A percentile compares a stretch with the other conserved stretches of the same genome.
phyloP scores from a whole-genome alignment of 371 early-diverging fungal genomes.

The Lichtheimia ramosa region DNA sequence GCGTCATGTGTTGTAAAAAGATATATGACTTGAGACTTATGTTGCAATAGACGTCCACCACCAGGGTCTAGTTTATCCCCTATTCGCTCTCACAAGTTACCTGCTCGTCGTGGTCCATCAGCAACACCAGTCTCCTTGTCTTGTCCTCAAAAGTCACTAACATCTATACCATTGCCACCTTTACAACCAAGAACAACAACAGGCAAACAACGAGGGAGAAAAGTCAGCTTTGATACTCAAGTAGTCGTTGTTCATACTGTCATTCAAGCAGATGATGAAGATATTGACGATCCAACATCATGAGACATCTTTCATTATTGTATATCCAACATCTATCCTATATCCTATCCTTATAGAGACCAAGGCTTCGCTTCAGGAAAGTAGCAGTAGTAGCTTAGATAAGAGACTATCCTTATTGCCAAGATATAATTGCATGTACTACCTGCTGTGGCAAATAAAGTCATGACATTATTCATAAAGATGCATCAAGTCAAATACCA shows the following conservation, averaged over 20 bases:
- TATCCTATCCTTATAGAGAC: too few species aligned
- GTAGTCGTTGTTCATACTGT: constrained; percentile 29
- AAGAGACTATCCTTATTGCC: background rate
- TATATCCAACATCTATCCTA: background rate
- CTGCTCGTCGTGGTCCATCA: constrained; percentile 10
- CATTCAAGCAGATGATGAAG: constrained; percentile 12
- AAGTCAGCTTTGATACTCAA: constrained; percentile 29
- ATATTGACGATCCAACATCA: background rate
- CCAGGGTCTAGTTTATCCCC: constrained; percentile 25
- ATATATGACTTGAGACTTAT: background rate
- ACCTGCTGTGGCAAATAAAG: too few species aligned
- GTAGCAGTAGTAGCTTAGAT: background rate
- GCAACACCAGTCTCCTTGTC: constrained; percentile 21
- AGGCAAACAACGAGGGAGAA: constrained; percentile 4
- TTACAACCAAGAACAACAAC: constrained; percentile 5
- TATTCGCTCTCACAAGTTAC: constrained; percentile 22
- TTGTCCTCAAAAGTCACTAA: constrained; percentile 12
- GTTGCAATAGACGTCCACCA: constrained; percentile 18
- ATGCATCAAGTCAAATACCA: too few species aligned
- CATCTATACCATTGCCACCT: constrained; percentile 23
- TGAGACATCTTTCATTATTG: background rate
- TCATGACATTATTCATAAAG: too few species aligned
- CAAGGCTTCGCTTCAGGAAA: background rate
- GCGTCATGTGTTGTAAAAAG: background rate
- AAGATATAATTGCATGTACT: too few species aligned